Conservation (phyloP, 139 green algal genomes). For the Chlorella sp. region DNA sequence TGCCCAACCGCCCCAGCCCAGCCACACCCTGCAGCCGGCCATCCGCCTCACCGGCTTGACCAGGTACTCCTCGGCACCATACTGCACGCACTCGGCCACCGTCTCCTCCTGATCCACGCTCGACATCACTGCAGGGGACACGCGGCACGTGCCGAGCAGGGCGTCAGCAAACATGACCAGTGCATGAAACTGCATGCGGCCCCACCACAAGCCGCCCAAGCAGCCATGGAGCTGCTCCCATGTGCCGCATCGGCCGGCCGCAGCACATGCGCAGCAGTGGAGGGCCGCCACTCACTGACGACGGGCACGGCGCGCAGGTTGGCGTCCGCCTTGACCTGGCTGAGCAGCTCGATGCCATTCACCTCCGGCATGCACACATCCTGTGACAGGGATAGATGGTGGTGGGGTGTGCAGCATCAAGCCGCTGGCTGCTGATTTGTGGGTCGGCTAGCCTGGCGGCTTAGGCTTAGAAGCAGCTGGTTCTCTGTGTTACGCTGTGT, state of each 20-base stretch:
- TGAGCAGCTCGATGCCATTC: constrained; percentile 85
- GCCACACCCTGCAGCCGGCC: no score
- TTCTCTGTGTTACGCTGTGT: no score
- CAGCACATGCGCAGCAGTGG: no score
- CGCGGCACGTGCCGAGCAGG: no score
- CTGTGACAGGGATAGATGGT: constrained; percentile 43
- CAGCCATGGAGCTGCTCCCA: no score
- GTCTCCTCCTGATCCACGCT: constrained; percentile 83
- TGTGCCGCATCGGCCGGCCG: no score
- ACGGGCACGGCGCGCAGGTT: constrained; percentile 81
- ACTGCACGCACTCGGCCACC: constrained; percentile 83
- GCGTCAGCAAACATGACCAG: neutral
- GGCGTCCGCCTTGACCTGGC: constrained; percentile 73
- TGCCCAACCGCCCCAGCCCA: no score
- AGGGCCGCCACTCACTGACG: constrained; percentile 89
- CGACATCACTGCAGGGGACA: constrained; percentile 83
- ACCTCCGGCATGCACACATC: constrained; percentile 95
- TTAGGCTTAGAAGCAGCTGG: no score
- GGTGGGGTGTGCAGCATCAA: neutral
- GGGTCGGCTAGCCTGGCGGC: no score
- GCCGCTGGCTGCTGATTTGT: neutral
- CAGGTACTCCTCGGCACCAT: constrained; percentile 93
- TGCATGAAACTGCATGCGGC: no score
- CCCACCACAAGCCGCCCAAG: no score
- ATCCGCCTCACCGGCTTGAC: constrained; percentile 82